A percentile compares a stretch with the other conserved stretches of the same genome.
phyloP scores from a whole-genome alignment of 2,329 filamentous ascomycete genomes.

The Helotiales sp. region DNA sequence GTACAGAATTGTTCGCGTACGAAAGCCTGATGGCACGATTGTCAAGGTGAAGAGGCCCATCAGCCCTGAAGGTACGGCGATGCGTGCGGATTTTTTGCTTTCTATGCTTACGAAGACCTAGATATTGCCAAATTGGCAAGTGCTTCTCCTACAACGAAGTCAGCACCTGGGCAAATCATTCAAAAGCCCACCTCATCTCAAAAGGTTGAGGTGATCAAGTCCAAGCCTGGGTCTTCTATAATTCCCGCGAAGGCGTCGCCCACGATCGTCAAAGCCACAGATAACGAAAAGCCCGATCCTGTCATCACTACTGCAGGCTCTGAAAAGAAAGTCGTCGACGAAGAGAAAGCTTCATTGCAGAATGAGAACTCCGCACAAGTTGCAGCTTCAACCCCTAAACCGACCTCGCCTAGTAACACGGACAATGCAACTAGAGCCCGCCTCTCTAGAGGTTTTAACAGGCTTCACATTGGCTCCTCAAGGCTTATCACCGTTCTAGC shows the following conservation, averaged over 20 bases:
- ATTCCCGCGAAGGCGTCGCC: too few species aligned
- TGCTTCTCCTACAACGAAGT: not conserved
- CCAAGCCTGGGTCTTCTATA: not conserved
- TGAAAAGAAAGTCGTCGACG: too few species aligned
- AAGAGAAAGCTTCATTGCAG: too few species aligned
- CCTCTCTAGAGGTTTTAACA: not conserved
- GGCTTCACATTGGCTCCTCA: not conserved
- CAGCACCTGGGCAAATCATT: not conserved
- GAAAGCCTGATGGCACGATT: constrained; percentile 13
- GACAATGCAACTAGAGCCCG: not conserved
- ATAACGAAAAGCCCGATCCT: too few species aligned
- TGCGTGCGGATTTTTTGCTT: not conserved
- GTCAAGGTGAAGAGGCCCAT: constrained; percentile 8
- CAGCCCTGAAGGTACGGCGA: not conserved
- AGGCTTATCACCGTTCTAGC: not conserved
- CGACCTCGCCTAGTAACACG: too few species aligned
- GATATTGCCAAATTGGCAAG: not conserved
- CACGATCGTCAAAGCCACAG: too few species aligned
- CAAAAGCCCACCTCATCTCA: not conserved
- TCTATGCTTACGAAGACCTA: not conserved
- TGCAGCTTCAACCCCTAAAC: too few species aligned
- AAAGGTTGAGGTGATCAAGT: not conserved
- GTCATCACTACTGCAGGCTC: too few species aligned
- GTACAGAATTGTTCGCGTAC: constrained; percentile 7
- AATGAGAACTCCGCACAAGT: too few species aligned